Conservation (phyloP, 2,329 filamentous ascomycete species). For the Didymella arachidicola region DNA sequence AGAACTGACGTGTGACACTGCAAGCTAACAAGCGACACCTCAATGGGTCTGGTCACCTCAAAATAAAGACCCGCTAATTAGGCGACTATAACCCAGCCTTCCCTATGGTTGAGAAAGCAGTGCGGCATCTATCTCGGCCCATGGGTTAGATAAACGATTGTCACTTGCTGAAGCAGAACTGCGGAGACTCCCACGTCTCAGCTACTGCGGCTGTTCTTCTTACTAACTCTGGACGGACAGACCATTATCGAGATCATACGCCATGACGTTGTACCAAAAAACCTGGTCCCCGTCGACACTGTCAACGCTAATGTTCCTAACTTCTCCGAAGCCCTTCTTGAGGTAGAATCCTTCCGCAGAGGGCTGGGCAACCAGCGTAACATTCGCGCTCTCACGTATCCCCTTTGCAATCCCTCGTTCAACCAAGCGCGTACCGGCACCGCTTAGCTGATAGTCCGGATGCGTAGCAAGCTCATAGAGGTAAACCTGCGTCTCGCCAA, state of each 20-base stretch:
- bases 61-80: too few relatives aligned
- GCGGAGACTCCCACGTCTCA: too few relatives aligned
- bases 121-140: too few relatives aligned
- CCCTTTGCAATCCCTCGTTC: neutral
- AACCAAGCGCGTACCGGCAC: slow-evolving; percentile 1
- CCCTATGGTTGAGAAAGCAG: too few relatives aligned
- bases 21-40: too few relatives aligned
- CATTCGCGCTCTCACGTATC: neutral
- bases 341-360: neutral
- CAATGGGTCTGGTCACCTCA: too few relatives aligned
- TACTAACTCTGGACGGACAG: neutral
- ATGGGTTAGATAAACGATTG: too few relatives aligned
- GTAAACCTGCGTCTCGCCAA: neutral
- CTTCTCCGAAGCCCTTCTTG: neutral
- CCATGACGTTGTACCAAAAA: slow-evolving; percentile 1
- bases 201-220: too few relatives aligned
- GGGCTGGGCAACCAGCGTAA: slow-evolving; percentile 4
- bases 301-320: neutral
- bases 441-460: neutral
- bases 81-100: too few relatives aligned
- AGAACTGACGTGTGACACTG: too few relatives aligned
- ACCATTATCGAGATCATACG: neutral
- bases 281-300: neutral
- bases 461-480: neutral
- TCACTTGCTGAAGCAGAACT: too few relatives aligned